phyloP scores from a whole-genome alignment of 2,329 filamentous ascomycete species.

The Penicillium glabrum region DNA sequence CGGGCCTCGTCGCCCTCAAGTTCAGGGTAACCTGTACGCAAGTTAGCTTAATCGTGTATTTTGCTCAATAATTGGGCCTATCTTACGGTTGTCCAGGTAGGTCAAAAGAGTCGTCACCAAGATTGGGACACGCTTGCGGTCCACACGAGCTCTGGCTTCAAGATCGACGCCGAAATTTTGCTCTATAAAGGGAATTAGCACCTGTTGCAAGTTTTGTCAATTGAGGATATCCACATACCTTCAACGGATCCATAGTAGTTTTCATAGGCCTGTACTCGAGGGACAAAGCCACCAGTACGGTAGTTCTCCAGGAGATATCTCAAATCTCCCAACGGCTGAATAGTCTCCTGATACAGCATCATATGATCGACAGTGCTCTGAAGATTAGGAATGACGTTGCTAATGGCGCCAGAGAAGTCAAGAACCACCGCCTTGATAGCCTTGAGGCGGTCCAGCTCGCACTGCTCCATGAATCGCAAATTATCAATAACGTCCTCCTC shows the following conservation, averaged over 20 bases:
- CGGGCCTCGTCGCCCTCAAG: slow-evolving; percentile 94
- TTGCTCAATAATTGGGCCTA: not conserved
- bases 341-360: slow-evolving; percentile 98
- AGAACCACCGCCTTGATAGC: slow-evolving; percentile 97
- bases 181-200: slow-evolving; percentile 49
- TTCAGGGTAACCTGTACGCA: slow-evolving; percentile 75
- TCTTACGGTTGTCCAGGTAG: slow-evolving; percentile 79
- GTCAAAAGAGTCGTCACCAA: slow-evolving; percentile 91
- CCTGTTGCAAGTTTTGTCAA: not conserved
- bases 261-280: slow-evolving; percentile 89
- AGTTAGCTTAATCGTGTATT: not conserved
- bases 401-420: slow-evolving; percentile 95
- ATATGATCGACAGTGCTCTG: slow-evolving; percentile 97
- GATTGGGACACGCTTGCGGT: slow-evolving; percentile 91
- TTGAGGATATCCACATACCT: slow-evolving; percentile 39
- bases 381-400: slow-evolving; percentile 94
- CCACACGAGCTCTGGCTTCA: slow-evolving; percentile 88
- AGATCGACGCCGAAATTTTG: slow-evolving; percentile 97
- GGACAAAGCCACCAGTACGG: slow-evolving; percentile 87
- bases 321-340: slow-evolving; percentile 88
- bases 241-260: slow-evolving; percentile 99
- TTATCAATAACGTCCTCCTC: slow-evolving; percentile 93
- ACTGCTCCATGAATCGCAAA: slow-evolving; percentile 93
- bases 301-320: slow-evolving; percentile 96
- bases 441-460: slow-evolving; percentile 92